A percentile compares a stretch with the other conserved stretches of the same genome.
Evolutionary conservation across 164 flowering plant genomes (phyloP).

Genomic region (Nymphaea thermarum): DNA sequence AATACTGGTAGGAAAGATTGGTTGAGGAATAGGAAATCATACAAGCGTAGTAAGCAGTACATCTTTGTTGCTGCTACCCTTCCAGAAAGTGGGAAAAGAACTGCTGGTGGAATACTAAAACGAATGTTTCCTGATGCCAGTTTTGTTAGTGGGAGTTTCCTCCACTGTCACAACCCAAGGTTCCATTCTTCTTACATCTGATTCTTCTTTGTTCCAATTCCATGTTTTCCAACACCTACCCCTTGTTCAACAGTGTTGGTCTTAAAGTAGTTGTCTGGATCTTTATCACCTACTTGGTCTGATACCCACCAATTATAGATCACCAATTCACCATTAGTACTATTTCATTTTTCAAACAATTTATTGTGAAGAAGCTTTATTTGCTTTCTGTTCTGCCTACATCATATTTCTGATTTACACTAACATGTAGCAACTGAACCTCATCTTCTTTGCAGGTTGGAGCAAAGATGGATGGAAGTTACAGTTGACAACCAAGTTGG

Average conservation of each 20-base stretch:
- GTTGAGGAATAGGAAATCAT: slow-evolving; percentile 63
- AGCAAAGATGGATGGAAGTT: slow-evolving; percentile 87
- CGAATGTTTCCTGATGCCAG: slow-evolving; percentile 80
- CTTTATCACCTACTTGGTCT: no score
- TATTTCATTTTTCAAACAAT: no score
- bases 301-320: no score
- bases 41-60: slow-evolving; percentile 90
- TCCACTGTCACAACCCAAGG: slow-evolving; percentile 90
- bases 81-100: slow-evolving; percentile 82
- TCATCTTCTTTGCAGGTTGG: slow-evolving; percentile 35
- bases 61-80: slow-evolving; percentile 98
- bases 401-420: no score
- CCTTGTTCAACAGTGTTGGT: no score
- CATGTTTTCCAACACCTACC: no score
- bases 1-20: slow-evolving; percentile 36
- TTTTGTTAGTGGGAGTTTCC: slow-evolving; percentile 86
- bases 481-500: slow-evolving; percentile 72
- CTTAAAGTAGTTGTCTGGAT: no score
- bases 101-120: slow-evolving; percentile 87
- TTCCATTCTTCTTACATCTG: slow-evolving; percentile 5
- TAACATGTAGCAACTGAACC: no score
- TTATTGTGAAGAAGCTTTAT: no score
- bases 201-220: no score
- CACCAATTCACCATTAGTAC: no score
- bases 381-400: no score